Percentiles rank a stretch among this genome's conserved stretches.
Conservation (phyloP, 345 rosid species). For the Pistacia integerrima region DNA sequence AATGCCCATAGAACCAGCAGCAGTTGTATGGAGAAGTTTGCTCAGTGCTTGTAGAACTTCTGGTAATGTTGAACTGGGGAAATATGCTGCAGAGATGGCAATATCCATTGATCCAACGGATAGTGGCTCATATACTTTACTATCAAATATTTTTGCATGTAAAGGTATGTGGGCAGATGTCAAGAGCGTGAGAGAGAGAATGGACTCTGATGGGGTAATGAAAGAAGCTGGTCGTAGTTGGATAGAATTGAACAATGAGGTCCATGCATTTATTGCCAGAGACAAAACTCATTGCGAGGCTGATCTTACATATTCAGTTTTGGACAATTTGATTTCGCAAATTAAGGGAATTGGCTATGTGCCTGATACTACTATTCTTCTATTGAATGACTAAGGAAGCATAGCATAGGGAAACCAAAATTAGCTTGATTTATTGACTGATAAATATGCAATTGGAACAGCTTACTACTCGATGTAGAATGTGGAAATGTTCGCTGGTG, state of each 20-base stretch:
- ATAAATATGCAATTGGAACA: background rate
- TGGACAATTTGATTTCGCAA: conserved; percentile 53
- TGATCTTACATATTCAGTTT: conserved; percentile 37
- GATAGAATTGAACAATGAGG: conserved; percentile 50
- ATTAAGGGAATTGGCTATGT: conserved; percentile 38
- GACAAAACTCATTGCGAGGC: conserved; percentile 46
- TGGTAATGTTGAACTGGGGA: conserved; percentile 58
- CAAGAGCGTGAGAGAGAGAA: conserved; percentile 59
- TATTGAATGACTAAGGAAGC: conserved; percentile 21
- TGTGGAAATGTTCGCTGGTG: too few species aligned
- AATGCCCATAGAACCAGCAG: conserved; percentile 54
- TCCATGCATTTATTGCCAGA: conserved; percentile 57
- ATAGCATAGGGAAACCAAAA: background rate
- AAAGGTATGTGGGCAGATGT: conserved; percentile 76
- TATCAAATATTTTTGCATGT: conserved; percentile 64
- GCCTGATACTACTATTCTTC: conserved; percentile 19
- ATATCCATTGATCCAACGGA: conserved; percentile 57
- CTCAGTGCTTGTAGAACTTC: conserved; percentile 55
- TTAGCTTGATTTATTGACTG: background rate
- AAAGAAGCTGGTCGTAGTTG: conserved; percentile 83
- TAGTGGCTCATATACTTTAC: conserved; percentile 65
- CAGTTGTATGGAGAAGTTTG: conserved; percentile 71
- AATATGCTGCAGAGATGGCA: conserved; percentile 71
- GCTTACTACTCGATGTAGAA: background rate
- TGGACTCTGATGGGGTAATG: conserved; percentile 58